A percentile compares a stretch with the other conserved stretches of the same genome.
Evolutionary conservation across 129 eudicot species (phyloP).

Genomic region (Glebionis coronaria): DNA sequence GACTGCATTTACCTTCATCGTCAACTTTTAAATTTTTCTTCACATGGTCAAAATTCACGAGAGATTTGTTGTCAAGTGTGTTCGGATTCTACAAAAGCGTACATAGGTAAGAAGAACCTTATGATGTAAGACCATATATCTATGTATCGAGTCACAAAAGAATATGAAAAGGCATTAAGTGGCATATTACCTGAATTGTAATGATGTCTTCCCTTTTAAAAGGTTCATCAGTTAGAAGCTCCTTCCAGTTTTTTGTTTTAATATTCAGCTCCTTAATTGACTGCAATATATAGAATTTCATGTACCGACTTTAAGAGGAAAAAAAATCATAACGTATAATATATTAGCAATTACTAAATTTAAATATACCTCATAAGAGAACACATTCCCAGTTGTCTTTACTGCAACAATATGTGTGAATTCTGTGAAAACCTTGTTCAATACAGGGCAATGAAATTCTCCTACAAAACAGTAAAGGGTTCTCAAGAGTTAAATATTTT

Average conservation of each 20-base stretch:
- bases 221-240: conserved; percentile 96
- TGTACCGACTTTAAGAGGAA: conserved; percentile 1
- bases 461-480: conserved; percentile 44
- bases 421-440: conserved; percentile 95
- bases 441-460: conserved; percentile 90
- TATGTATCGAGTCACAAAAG: neutral
- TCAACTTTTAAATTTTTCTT: conserved; percentile 81
- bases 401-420: conserved; percentile 95
- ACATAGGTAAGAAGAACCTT: conserved; percentile 1
- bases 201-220: conserved; percentile 76
- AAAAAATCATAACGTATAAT: neutral
- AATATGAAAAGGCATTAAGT: neutral
- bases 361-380: conserved; percentile 72
- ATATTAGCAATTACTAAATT: neutral
- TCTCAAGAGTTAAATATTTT: neutral
- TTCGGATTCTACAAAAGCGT: conserved; percentile 68
- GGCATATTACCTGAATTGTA: conserved; percentile 71
- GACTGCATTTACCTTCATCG: conserved; percentile 64
- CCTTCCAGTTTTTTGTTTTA: conserved; percentile 98
- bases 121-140: neutral
- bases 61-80: conserved; percentile 76
- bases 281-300: conserved; percentile 33
- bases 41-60: conserved; percentile 83
- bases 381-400: conserved; percentile 97
- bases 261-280: conserved; percentile 90